Conservation (phyloP, 345 rosid genomes). For the Eutrema japonicum region DNA sequence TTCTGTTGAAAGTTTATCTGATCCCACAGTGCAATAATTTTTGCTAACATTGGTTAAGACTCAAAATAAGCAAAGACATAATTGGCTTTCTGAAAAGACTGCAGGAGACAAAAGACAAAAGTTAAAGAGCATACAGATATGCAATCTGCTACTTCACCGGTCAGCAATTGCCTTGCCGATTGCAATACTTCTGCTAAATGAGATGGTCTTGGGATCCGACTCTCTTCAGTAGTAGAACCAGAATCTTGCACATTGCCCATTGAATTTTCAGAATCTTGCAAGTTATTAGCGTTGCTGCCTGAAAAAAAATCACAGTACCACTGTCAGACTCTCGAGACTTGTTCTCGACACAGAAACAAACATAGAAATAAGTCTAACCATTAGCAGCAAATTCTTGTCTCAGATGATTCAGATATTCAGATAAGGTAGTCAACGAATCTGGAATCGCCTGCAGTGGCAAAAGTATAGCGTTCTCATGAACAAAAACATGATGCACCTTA, state of each 20-base stretch:
- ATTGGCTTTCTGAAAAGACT: conserved; percentile 11
- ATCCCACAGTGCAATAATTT: neutral
- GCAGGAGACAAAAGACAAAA: conserved; percentile 4
- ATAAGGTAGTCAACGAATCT: conserved; percentile 61
- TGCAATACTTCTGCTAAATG: conserved; percentile 58
- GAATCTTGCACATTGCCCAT: conserved; percentile 47
- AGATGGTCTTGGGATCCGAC: conserved; percentile 55
- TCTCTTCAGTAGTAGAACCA: conserved; percentile 41
- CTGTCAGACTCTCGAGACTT: conserved; percentile 15
- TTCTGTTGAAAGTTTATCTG: neutral
- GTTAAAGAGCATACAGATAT: conserved; percentile 49
- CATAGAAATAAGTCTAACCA: conserved; percentile 41
- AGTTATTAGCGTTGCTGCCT: conserved; percentile 46
- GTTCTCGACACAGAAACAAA: conserved; percentile 20
- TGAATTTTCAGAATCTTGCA: conserved; percentile 38
- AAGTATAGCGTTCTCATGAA: conserved; percentile 9
- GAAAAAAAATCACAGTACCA: conserved; percentile 25
- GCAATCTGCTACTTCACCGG: conserved; percentile 57
- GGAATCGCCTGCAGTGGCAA: conserved; percentile 47
- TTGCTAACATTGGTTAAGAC: neutral
- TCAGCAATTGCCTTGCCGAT: conserved; percentile 56
- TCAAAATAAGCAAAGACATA: conserved; percentile 12
- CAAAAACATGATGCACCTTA: conserved; percentile 13
- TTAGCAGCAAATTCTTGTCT: conserved; percentile 51
- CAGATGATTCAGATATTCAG: conserved; percentile 56